Evolutionary conservation across 2,329 filamentous ascomycete genomes (phyloP).

Genomic region (Paecilomyces niveus): DNA sequence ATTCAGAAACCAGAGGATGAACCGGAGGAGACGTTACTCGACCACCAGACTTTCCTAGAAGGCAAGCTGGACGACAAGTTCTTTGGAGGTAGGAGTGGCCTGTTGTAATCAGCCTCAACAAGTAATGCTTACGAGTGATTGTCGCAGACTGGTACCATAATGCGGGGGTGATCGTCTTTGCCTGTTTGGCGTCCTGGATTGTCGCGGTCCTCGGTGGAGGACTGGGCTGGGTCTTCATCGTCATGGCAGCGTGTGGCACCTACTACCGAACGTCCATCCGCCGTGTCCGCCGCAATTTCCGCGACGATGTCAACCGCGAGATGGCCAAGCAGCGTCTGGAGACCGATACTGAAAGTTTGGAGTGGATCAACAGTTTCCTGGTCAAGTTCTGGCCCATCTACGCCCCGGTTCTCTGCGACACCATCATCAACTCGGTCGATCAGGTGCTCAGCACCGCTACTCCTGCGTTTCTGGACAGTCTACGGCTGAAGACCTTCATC

Average conservation of each 20-base stretch:
- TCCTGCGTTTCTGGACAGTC: slow-evolving; percentile 83
- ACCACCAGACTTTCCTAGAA: slow-evolving; percentile 85
- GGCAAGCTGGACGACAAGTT: slow-evolving; percentile 78
- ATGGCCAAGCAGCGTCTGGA: slow-evolving; percentile 81
- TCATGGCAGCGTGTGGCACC: slow-evolving; percentile 87
- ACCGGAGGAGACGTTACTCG: slow-evolving; percentile 61
- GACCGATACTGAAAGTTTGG: slow-evolving; percentile 82
- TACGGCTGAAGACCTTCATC: slow-evolving; percentile 89
- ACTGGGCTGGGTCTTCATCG: slow-evolving; percentile 82
- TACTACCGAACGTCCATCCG: slow-evolving; percentile 96
- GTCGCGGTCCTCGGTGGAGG: slow-evolving; percentile 84
- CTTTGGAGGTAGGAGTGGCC: slow-evolving; percentile 62
- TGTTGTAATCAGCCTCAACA: not conserved
- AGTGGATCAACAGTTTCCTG: slow-evolving; percentile 99
- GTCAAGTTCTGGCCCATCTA: slow-evolving; percentile 99
- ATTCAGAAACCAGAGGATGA: slow-evolving; percentile 45
- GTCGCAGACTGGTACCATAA: slow-evolving; percentile 97
- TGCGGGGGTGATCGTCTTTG: slow-evolving; percentile 85
- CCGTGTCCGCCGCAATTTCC: slow-evolving; percentile 88
- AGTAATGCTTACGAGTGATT: slow-evolving; percentile 3
- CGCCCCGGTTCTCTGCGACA: slow-evolving; percentile 84
- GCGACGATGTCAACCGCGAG: slow-evolving; percentile 87
- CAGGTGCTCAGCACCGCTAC: slow-evolving; percentile 91
- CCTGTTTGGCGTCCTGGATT: slow-evolving; percentile 84
- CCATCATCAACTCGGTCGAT: slow-evolving; percentile 88